Conservation (phyloP, 129 eudicot genomes). For the Oenanthe sinensis region DNA sequence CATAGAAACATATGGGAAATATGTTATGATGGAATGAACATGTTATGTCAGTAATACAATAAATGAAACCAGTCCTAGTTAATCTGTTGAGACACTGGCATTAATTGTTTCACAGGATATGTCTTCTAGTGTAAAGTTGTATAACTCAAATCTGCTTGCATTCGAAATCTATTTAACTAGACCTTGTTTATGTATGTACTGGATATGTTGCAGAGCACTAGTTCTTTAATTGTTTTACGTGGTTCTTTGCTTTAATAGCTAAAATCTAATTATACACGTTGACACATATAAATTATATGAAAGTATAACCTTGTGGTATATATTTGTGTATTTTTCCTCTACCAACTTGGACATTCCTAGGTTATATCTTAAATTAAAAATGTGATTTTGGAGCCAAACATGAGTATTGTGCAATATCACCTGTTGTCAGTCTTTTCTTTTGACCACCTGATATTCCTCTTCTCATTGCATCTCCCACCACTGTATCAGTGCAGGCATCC, state of each 20-base stretch:
- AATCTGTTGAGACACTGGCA: background rate
- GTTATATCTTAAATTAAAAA: background rate
- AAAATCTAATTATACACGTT: background rate
- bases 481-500: slow-evolving; percentile 13
- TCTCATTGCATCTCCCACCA: slow-evolving; percentile 14
- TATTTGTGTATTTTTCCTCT: background rate
- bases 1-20: background rate
- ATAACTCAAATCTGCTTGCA: too few species aligned
- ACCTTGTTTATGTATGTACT: too few species aligned
- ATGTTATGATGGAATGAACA: background rate
- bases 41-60: background rate
- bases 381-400: background rate
- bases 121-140: background rate
- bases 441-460: slow-evolving; percentile 19
- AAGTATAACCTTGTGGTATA: background rate
- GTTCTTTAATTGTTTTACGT: background rate
- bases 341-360: background rate
- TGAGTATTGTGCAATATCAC: background rate
- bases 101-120: background rate
- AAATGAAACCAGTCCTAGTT: background rate
- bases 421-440: slow-evolving; percentile 17
- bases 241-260: background rate
- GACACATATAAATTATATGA: background rate
- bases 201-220: background rate
- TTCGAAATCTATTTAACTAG: too few species aligned